Evolutionary conservation across 2,329 filamentous ascomycete genomes (phyloP), one percentile per base, ranked within the genome.

Genomic region (Dactylonectria macrodidyma): DNA sequence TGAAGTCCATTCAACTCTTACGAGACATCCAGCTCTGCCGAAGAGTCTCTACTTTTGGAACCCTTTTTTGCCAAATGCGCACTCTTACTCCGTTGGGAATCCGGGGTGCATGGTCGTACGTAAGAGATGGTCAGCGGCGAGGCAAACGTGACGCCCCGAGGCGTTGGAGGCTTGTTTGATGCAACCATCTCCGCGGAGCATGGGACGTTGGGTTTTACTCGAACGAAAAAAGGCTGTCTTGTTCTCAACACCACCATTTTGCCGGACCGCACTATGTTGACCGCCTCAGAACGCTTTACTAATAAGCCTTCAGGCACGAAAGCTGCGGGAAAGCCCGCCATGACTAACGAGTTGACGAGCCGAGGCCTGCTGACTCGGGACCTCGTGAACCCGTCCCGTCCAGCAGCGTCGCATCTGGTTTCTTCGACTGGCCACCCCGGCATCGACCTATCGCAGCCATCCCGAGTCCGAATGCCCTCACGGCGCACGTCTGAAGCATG

Each of bases 401-500:
- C 19, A 19, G 19, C 26, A 36, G 34, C 11, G 30, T 44, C 46
- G 34, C 54, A 36, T 50, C 14, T n/a, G 10, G 12, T 6, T 12
- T 24, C 3, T 12, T 57, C 57, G 48, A 41, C 57, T 38, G n/a
- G 26, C 14, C 26, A 6, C 26, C 50, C 24, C 6, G 50, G 33
- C 19, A 26, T 8, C 41, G 52, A 41, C 19, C 51, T 36, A 48
- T 47, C 51, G 44, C 14, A 56, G 36, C 46, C 3, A 44, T 10
- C 57, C 54, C 47, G 59, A 48, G 38, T 65, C 56, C 52, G 66
- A 68, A 68, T 68, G 58, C 61, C 62, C 62, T 68, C 66, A 67
- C 6, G 38, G 41, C 14, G 1, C 30, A 38, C 36, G 14, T 16
- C 41, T 10, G 12, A 41, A 41, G 36, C 44, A 33, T 24, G 55